These are phyloP conservation scores for Plantago elongata DNA, from an alignment of 257 asterid species.

Conservation along the genomic window DNA sequence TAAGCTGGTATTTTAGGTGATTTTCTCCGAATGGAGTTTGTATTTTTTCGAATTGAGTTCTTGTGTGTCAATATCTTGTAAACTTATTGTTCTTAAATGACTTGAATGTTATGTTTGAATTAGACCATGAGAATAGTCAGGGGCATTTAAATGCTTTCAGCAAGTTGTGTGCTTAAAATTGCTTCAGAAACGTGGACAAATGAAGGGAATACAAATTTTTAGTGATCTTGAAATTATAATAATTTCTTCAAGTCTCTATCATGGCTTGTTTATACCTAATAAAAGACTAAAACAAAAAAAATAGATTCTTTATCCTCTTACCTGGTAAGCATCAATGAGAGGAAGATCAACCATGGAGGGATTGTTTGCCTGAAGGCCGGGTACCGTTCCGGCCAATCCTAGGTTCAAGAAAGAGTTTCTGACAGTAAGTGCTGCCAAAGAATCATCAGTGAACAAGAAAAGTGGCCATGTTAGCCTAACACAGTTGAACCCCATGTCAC, in stretches of 20 bases:
- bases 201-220: no score
- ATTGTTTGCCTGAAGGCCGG: slow-evolving; percentile 60
- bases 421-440: slow-evolving; percentile 55
- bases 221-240: no score
- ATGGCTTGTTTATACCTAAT: neutral
- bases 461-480: slow-evolving; percentile 96
- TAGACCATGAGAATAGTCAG: no score
- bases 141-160: no score
- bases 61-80: no score
- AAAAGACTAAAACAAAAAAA: neutral
- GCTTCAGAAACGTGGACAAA: no score
- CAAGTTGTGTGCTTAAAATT: no score
- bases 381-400: slow-evolving; percentile 54
- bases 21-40: no score
- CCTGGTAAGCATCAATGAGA: slow-evolving; percentile 80
- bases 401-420: slow-evolving; percentile 65
- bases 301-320: slow-evolving; percentile 11
- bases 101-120: no score
- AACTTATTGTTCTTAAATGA: no score
- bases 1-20: no score
- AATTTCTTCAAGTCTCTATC: neutral
- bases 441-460: slow-evolving; percentile 64
- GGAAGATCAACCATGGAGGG: slow-evolving; percentile 73
- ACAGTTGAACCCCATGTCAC: slow-evolving; percentile 73
- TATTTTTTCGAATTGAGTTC: no score